Conservation (phyloP, 805 yeast genomes). For the Yamadazyma phyllophila region DNA sequence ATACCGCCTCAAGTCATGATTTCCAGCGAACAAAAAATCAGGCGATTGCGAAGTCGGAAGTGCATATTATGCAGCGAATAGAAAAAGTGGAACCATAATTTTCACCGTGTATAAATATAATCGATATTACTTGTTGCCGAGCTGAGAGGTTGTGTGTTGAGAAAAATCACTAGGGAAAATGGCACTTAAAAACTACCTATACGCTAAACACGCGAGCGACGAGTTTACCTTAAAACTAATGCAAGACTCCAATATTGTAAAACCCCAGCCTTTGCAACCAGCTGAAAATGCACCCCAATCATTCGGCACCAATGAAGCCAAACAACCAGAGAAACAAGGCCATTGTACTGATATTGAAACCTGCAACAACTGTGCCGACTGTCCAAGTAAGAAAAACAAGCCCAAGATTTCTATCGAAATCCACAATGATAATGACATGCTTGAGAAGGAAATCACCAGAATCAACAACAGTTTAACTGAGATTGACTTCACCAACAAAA, state of each 20-base stretch:
- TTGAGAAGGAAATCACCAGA: conserved; percentile 1
- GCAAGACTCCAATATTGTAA: conserved; percentile 7
- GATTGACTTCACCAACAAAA: conserved; percentile 10
- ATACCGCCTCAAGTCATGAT: neutral
- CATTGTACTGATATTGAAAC: conserved; percentile 20
- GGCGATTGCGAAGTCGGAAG: conserved; percentile 9
- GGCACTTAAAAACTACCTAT: conserved; percentile 43
- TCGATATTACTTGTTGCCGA: conserved; percentile 1
- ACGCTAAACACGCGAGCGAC: conserved; percentile 35
- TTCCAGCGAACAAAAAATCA: conserved; percentile 1
- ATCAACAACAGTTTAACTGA: conserved; percentile 2
- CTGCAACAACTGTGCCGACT: conserved; percentile 32
- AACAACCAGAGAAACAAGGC: conserved; percentile 13
- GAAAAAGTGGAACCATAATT: conserved; percentile 13
- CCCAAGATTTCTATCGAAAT: conserved; percentile 15
- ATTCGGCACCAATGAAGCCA: neutral
- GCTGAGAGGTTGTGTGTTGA: neutral
- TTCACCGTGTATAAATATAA: conserved; percentile 1
- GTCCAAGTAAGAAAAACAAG: conserved; percentile 19
- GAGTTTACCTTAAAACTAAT: conserved; percentile 11
- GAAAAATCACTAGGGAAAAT: conserved; percentile 14
- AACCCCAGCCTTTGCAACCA: conserved; percentile 7
- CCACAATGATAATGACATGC: neutral
- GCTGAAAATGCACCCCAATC: neutral
- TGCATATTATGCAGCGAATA: conserved; percentile 10